phyloP scores from a whole-genome alignment of 805 yeast species.

The Jamesozyma lodderae region DNA sequence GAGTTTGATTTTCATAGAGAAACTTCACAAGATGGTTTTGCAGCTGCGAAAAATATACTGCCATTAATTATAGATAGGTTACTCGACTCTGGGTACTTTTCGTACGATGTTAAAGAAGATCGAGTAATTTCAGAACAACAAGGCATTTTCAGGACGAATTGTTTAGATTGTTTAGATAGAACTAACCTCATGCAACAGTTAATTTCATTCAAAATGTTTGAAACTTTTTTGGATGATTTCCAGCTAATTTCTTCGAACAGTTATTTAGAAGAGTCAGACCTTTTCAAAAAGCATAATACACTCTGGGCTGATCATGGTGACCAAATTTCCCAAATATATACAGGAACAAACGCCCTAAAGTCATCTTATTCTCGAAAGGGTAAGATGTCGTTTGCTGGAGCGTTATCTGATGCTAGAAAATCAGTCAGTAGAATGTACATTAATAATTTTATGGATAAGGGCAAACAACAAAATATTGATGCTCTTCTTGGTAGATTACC shows the following conservation, averaged over 20 bases:
- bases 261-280: conserved; percentile 39
- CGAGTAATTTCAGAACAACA: conserved; percentile 63
- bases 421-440: conserved; percentile 91
- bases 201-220: conserved; percentile 60
- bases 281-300: conserved; percentile 62
- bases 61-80: conserved; percentile 56
- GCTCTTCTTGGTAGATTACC: conserved; percentile 72
- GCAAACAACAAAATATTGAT: conserved; percentile 81
- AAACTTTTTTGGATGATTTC: conserved; percentile 39
- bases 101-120: conserved; percentile 49
- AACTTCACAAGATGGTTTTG: conserved; percentile 79
- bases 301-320: conserved; percentile 99
- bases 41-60: conserved; percentile 65
- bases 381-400: conserved; percentile 93
- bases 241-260: conserved; percentile 21
- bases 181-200: conserved; percentile 85
- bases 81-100: conserved; percentile 72
- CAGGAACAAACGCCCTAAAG: conserved; percentile 95
- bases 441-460: conserved; percentile 87
- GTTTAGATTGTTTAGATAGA: conserved; percentile 89
- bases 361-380: conserved; percentile 91
- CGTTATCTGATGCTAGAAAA: conserved; percentile 90
- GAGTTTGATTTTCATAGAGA: conserved; percentile 93
- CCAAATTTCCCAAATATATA: conserved; percentile 87
- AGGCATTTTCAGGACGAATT: conserved; percentile 87